phyloP scores from a whole-genome alignment of 345 rosid species.

The Hypericum androsaemum region DNA sequence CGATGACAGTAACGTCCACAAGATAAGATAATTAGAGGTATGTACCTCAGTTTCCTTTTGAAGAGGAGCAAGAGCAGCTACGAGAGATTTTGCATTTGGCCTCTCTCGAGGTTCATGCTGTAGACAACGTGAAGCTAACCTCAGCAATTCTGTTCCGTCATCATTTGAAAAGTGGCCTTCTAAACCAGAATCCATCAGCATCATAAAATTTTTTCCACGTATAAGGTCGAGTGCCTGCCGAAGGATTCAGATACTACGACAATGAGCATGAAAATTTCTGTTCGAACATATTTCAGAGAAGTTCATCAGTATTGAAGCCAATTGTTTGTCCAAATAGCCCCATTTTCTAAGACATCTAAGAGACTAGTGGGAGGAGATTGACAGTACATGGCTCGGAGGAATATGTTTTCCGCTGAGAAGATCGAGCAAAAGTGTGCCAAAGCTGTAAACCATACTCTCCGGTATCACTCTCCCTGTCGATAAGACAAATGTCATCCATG shows the following conservation, averaged over 20 bases:
- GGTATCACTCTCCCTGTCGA: slow-evolving; percentile 77
- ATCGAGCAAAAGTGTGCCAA: slow-evolving; percentile 89
- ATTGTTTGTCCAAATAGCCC: too few species aligned
- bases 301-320: too few species aligned
- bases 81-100: slow-evolving; percentile 86
- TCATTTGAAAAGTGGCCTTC: slow-evolving; percentile 95
- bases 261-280: background rate
- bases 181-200: slow-evolving; percentile 93
- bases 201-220: slow-evolving; percentile 79
- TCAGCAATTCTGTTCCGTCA: slow-evolving; percentile 81
- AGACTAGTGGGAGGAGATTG: slow-evolving; percentile 10
- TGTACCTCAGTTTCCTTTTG: slow-evolving; percentile 76
- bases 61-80: slow-evolving; percentile 58
- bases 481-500: background rate
- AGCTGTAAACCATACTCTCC: slow-evolving; percentile 94
- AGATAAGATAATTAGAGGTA: background rate
- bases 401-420: slow-evolving; percentile 96
- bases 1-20: background rate
- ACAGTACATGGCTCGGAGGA: slow-evolving; percentile 89
- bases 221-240: slow-evolving; percentile 94
- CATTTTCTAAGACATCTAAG: background rate
- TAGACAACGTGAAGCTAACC: slow-evolving; percentile 81
- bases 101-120: slow-evolving; percentile 89
- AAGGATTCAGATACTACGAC: slow-evolving; percentile 5
- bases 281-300: too few species aligned